Conservation (phyloP, 2,329 filamentous ascomycete species). For the Simplicillium aogashimaense region DNA sequence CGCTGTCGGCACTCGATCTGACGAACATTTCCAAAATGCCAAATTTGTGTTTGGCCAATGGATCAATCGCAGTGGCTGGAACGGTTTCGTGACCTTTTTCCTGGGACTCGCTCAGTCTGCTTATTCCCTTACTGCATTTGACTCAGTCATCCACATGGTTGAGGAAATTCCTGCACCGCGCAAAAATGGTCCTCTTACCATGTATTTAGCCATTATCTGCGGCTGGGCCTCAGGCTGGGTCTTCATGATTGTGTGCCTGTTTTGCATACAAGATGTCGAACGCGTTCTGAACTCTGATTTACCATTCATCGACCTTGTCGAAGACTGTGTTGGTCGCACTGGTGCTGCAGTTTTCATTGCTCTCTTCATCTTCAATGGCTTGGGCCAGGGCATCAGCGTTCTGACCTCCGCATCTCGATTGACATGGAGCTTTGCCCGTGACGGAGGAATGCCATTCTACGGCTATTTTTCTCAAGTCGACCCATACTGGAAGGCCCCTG, state of each 20-base stretch:
- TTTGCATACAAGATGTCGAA: conserved; percentile 36
- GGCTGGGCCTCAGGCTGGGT: conserved; percentile 38
- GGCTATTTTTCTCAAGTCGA: conserved; percentile 32
- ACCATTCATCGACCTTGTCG: conserved; percentile 38
- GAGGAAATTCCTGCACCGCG: conserved; percentile 45
- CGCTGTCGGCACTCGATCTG: conserved; percentile 33
- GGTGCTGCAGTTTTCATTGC: conserved; percentile 35
- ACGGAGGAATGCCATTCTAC: conserved; percentile 37
- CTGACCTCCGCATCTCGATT: conserved; percentile 41
- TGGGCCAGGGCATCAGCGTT: conserved; percentile 41
- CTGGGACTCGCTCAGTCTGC: conserved; percentile 46
- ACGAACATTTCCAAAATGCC: conserved; percentile 34
- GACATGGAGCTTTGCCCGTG: conserved; percentile 45
- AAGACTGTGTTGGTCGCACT: conserved; percentile 20
- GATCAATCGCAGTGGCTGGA: conserved; percentile 37
- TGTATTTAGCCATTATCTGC: conserved; percentile 40
- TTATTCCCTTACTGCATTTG: conserved; percentile 47
- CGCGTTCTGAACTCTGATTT: conserved; percentile 27
- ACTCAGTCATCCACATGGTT: conserved; percentile 48
- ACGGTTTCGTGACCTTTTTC: conserved; percentile 46
- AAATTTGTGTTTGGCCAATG: conserved; percentile 43
- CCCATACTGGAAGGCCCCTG: conserved; percentile 39
- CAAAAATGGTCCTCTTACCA: conserved; percentile 38
- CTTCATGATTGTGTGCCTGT: conserved; percentile 42
- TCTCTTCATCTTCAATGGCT: conserved; percentile 45